Base-by-base conservation (phyloP, 192 early-diverging fungal species). In the Podochytrium sp. region DNA sequence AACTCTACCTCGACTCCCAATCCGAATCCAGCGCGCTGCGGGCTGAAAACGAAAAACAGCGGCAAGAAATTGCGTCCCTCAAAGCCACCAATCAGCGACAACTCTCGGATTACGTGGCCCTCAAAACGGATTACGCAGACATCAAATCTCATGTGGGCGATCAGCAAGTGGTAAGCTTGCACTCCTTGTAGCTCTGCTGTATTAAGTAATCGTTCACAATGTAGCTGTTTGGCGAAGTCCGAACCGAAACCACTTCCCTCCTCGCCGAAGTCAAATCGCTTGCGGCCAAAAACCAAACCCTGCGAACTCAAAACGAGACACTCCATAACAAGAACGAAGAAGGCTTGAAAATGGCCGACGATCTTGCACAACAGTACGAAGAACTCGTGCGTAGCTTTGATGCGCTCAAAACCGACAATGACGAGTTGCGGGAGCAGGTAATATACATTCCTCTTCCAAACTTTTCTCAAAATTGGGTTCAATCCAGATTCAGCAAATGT, bases 181-280 rank as follows among this genome's bases (percentile, higher is more conserved):
- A 1, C 4, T 23, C 12, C 33, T 69, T 1, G 23, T 30, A 37
- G 66, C 27, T 49, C 42, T 35, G 27, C 34, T 16, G 35, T 65
- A 38, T 58, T 63, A 10, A n/a, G n/a, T n/a, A n/a, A n/a, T 39
- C 32, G 30, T 35, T 71, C 1, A 40, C 29, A 10, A 35, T 29
- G 14, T 27, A 77, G 65, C 34, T 73, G 27, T 69, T 70, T 61
- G 78, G 75, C 1, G 74, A 65, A 30, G 47, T 79, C 30, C 58
- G 72, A 23, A 62, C 30, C 1, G 76, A 81, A 29, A 61, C 71
- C 6, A 74, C 61, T 33, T 39, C 52, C 32, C 49, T 84, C 3
- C 72, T 79, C 32, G 70, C 71, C 14, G 80, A 81, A 41, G 77
- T 81, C 27, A 76, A 79, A 63, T 64, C 56, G 29, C 43, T 76